Evolutionary conservation across 1,139 yeast genomes (phyloP).

Genomic region (Suhomyces bokatorum): DNA sequence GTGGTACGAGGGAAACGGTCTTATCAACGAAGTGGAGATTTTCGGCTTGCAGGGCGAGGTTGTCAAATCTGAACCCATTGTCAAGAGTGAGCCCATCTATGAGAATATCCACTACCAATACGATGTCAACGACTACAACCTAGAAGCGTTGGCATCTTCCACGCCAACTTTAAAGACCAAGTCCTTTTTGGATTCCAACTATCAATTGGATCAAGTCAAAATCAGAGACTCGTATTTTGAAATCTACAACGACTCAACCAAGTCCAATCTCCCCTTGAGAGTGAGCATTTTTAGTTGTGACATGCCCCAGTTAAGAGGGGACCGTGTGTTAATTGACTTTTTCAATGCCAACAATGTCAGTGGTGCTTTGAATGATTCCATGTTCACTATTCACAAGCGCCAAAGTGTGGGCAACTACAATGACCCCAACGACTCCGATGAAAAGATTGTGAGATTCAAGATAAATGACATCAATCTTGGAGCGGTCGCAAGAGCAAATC

Average conservation of each 20-base stretch:
- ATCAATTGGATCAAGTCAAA: conserved; percentile 52
- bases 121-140: conserved; percentile 32
- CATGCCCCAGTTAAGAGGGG: conserved; percentile 58
- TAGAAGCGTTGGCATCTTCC: conserved; percentile 17
- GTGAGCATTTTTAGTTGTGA: conserved; percentile 66
- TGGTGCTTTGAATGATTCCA: conserved; percentile 71
- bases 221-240: conserved; percentile 57
- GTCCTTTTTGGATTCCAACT: conserved; percentile 35
- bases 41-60: conserved; percentile 61
- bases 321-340: conserved; percentile 61
- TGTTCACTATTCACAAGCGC: conserved; percentile 70
- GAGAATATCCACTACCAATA: conserved; percentile 37
- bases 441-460: conserved; percentile 57
- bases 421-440: conserved; percentile 33
- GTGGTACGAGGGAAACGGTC: conserved; percentile 70
- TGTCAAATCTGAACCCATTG: conserved; percentile 14
- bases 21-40: conserved; percentile 61
- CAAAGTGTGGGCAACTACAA: conserved; percentile 29
- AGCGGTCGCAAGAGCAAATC: conserved; percentile 36
- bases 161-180: conserved; percentile 4
- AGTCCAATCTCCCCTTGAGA: conserved; percentile 39
- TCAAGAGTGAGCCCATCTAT: conserved; percentile 10
- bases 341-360: conserved; percentile 69
- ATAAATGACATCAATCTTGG: conserved; percentile 64
- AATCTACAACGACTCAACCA: conserved; percentile 35